Base-by-base conservation (phyloP, 768 basidiomycete species). In the Cystoderma amianthinum region DNA sequence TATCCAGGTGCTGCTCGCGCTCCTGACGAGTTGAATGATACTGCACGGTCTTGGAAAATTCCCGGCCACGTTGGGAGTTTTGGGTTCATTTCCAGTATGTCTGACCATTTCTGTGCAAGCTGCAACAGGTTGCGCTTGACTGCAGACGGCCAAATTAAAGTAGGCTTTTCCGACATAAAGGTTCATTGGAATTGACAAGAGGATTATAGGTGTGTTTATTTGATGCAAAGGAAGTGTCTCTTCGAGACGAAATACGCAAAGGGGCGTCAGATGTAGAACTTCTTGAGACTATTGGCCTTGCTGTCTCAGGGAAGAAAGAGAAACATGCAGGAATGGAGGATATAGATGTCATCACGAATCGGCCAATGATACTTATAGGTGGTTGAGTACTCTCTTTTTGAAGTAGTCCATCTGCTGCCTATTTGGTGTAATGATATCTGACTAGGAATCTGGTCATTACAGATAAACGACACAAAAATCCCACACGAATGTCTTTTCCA, bases 41-140 rank as follows among this genome's bases (percentile, higher is more conserved):
- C 88, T n/a, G 85, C 86, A 15, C 77, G 85, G 37, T 81, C 79
- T 17, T 91, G 84, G 74, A 62, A 69, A 47, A 76, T 92, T 39
- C 85, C 83, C 0, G 83, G 82, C 4, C 76, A 81, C 54, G 48
- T 46, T 44, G 90, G 89, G 17, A 76, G 68, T 55, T 74, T 82
- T 58, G 90, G 82, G n/a, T 90, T 93, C 61, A 94, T 94, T 54
- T 88, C 80, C 54, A 89, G 85, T 66, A 91, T 91, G 90, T 92
- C 88, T 13, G 89, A 94, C 59, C 90, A 92, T 60, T 91, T 94
- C 52, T 93, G 90, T 60, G 72, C 77, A 1, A 80, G 82, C 1
- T 94, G 90, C 64, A 91, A 89, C 52, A 74, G 90, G 43, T 66
- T 93, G 38, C 71, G 91, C 32, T 68, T 94, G 35, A 92, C 87